phyloP scores from a whole-genome alignment of 2,329 filamentous ascomycete genomes.

The Thelonectria rubi region DNA sequence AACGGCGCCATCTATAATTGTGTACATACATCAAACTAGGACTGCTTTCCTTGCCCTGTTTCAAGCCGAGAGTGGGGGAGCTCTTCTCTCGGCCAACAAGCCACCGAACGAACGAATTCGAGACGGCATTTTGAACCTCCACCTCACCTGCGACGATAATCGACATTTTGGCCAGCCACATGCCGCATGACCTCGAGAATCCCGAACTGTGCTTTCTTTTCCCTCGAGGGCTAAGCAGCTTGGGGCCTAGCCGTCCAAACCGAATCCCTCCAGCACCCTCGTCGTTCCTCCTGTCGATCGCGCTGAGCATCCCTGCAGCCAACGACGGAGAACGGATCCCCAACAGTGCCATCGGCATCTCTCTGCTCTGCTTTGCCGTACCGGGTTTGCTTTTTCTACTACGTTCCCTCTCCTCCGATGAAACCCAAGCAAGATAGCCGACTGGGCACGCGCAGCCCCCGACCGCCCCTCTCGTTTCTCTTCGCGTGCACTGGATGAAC shows the following conservation, averaged over 20 bases:
- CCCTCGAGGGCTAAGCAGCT: constrained; percentile 18
- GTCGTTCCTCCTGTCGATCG: constrained; percentile 13
- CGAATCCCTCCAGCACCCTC: neutral
- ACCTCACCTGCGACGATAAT: constrained; percentile 4
- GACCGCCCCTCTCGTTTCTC: neutral
- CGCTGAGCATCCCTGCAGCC: constrained; percentile 8
- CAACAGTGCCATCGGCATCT: constrained; percentile 19
- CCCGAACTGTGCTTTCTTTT: constrained; percentile 13
- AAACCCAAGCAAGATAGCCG: constrained; percentile 14
- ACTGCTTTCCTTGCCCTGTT: constrained; percentile 4
- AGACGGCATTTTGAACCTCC: neutral
- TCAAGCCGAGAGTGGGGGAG: constrained; percentile 11
- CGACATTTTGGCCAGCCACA: constrained; percentile 19
- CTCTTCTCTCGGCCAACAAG: constrained; percentile 4
- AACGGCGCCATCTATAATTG: constrained; percentile 5
- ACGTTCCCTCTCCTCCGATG: constrained; percentile 4
- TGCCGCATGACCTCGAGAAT: constrained; percentile 4
- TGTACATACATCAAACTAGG: neutral
- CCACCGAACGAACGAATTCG: constrained; percentile 7
- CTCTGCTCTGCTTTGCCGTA: neutral
- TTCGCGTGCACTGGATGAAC: constrained; percentile 14
- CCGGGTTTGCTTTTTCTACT: constrained; percentile 7
- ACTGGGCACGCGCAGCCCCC: neutral
- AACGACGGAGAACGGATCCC: neutral
- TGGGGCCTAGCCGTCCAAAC: constrained; percentile 14